These are phyloP conservation scores for Gonapodya prolifera DNA, from an alignment of 192 early-diverging fungal genomes.

Conservation along the genomic window DNA sequence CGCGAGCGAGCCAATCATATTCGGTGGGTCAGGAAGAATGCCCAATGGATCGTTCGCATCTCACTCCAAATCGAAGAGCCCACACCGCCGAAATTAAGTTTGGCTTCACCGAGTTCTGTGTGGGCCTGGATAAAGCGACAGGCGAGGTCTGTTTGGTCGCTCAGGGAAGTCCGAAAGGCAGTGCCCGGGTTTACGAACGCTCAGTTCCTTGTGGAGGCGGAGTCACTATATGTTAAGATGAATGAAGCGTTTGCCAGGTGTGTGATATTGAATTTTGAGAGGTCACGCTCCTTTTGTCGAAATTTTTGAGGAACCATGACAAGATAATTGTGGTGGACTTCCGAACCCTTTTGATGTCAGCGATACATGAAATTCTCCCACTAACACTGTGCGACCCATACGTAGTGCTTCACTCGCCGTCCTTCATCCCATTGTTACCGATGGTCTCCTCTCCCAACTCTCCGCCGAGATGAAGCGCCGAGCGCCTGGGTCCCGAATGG, in stretches of 20 bases:
- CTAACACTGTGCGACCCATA: too few species aligned
- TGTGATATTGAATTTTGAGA: too few species aligned
- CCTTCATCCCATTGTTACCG: background rate
- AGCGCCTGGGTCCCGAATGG: background rate
- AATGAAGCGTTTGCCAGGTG: background rate
- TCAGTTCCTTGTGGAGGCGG: background rate
- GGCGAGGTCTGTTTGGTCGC: background rate
- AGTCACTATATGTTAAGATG: background rate
- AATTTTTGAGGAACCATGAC: too few species aligned
- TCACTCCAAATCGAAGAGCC: too few species aligned
- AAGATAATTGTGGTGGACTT: too few species aligned
- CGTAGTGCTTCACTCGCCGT: background rate
- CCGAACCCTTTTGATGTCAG: too few species aligned
- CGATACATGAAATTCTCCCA: too few species aligned
- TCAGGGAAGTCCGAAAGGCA: background rate
- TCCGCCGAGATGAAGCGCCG: background rate
- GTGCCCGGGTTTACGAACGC: background rate
- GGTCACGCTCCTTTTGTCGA: too few species aligned
- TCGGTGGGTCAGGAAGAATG: too few species aligned
- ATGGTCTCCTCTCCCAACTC: background rate
- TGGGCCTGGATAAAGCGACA: background rate
- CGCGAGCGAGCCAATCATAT: background rate
- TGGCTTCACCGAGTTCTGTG: background rate
- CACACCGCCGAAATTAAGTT: too few species aligned
- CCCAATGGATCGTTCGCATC: too few species aligned